A percentile compares a stretch with the other conserved stretches of the same genome.
These are phyloP conservation scores for Nymphaea thermarum DNA, from an alignment of 164 flowering plant genomes.

Conservation along the genomic window DNA sequence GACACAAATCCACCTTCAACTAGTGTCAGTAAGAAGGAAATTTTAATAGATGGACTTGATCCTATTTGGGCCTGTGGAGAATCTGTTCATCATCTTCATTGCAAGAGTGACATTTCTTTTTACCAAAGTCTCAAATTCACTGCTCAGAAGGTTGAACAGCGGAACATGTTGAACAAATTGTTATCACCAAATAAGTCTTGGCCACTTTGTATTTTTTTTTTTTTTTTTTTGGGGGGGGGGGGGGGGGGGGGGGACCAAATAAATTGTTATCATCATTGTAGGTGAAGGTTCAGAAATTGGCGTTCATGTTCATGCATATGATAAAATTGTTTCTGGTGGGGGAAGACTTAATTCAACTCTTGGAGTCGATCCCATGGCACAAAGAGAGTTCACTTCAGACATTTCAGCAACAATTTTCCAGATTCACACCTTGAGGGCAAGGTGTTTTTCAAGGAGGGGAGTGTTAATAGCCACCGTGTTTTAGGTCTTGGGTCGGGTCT, in stretches of 20 bases:
- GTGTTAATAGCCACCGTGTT: no score
- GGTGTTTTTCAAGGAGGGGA: no score
- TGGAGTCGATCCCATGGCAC: slow-evolving; percentile 23
- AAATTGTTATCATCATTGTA: slow-evolving; percentile 5
- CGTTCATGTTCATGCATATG: slow-evolving; percentile 17
- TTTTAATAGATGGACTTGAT: slow-evolving; percentile 8
- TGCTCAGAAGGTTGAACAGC: slow-evolving; percentile 43
- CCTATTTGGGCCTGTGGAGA: slow-evolving; percentile 30
- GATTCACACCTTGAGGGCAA: no score
- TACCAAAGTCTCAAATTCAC: slow-evolving; percentile 24
- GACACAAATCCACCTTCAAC: neutral
- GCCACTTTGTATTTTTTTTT: slow-evolving; percentile 67
- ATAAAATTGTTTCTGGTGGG: slow-evolving; percentile 41
- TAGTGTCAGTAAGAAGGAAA: slow-evolving; percentile 7
- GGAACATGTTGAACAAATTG: slow-evolving; percentile 48
- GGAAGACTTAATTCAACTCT: slow-evolving; percentile 46
- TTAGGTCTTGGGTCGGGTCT: no score
- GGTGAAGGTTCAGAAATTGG: slow-evolving; percentile 9
- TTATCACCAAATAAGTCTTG: slow-evolving; percentile 31
- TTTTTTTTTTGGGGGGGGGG: no score
- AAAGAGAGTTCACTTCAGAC: no score
- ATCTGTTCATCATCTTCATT: slow-evolving; percentile 28
- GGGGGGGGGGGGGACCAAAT: neutral
- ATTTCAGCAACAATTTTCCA: no score
- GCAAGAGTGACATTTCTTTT: slow-evolving; percentile 27